Evolutionary conservation across 176 grass and related monocot genomes (phyloP).

Genomic region (Aegilops bicornis): DNA sequence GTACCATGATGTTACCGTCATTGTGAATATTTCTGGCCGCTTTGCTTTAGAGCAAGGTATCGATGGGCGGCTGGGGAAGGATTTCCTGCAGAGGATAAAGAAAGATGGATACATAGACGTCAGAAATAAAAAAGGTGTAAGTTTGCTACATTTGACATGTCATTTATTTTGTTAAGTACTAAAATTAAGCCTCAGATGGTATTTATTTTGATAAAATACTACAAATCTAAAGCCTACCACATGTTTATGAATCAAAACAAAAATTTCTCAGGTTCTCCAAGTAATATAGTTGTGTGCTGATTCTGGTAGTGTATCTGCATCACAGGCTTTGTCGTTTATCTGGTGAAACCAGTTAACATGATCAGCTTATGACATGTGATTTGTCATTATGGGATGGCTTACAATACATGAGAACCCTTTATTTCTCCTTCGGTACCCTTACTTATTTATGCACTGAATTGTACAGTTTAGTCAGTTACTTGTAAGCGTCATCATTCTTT

Average conservation of each 20-base stretch:
- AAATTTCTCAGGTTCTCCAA: background rate
- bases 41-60: slow-evolving; percentile 83
- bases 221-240: background rate
- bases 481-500: background rate
- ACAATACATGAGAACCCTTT: background rate
- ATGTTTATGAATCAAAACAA: background rate
- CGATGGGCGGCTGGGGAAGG: slow-evolving; percentile 68
- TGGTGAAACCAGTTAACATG: background rate
- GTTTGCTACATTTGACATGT: slow-evolving; percentile 1
- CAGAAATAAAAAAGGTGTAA: slow-evolving; percentile 70
- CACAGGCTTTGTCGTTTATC: background rate
- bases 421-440: no score
- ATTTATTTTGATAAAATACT: background rate
- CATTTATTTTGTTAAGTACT: background rate
- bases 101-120: slow-evolving; percentile 87
- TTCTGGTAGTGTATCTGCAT: slow-evolving; percentile 3
- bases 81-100: slow-evolving; percentile 77
- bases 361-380: background rate
- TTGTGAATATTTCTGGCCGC: slow-evolving; percentile 81
- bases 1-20: slow-evolving; percentile 45
- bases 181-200: background rate
- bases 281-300: slow-evolving; percentile 11
- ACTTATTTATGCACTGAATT: background rate
- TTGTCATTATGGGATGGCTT: background rate
- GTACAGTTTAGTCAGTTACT: background rate